Percentiles rank a stretch among this genome's conserved stretches.
Conservation (phyloP, 139 green algal species). For the Zygnema circumcarinatum region DNA sequence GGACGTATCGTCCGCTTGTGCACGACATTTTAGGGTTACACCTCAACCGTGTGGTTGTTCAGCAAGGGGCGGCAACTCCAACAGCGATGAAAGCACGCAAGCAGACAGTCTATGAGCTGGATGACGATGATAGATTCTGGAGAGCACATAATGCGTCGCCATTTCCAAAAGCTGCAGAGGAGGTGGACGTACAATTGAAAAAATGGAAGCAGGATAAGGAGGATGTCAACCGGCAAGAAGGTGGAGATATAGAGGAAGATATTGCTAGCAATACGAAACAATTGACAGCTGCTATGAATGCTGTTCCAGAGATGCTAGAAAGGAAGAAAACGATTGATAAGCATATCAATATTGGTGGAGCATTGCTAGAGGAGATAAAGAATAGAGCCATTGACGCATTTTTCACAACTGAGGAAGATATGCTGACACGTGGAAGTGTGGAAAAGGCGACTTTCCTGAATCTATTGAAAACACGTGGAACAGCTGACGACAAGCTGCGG, state of each 20-base stretch:
- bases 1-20: conserved; percentile 97
- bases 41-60: conserved; percentile 82
- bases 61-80: conserved; percentile 28
- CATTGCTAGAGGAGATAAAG: conserved; percentile 88
- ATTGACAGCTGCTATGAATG: conserved; percentile 64
- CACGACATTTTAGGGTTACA: conserved; percentile 92
- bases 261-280: conserved; percentile 59
- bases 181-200: conserved; percentile 55
- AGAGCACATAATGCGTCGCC: conserved; percentile 51
- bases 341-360: conserved; percentile 95
- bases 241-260: conserved; percentile 61
- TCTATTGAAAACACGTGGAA: conserved; percentile 59
- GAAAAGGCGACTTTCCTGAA: conserved; percentile 35
- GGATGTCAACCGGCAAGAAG: conserved; percentile 86
- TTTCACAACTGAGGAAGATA: conserved; percentile 84
- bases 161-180: conserved; percentile 73
- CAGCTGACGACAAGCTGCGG: conserved; percentile 85
- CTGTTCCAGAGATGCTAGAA: conserved; percentile 71
- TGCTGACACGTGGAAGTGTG: conserved; percentile 75
- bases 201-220: conserved; percentile 91
- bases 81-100: not conserved
- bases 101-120: conserved; percentile 79
- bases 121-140: conserved; percentile 73
- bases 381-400: conserved; percentile 79
- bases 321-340: conserved; percentile 95